Conservation (phyloP, 495 filamentous ascomycete genomes). For the Aspergillus sparsus region DNA sequence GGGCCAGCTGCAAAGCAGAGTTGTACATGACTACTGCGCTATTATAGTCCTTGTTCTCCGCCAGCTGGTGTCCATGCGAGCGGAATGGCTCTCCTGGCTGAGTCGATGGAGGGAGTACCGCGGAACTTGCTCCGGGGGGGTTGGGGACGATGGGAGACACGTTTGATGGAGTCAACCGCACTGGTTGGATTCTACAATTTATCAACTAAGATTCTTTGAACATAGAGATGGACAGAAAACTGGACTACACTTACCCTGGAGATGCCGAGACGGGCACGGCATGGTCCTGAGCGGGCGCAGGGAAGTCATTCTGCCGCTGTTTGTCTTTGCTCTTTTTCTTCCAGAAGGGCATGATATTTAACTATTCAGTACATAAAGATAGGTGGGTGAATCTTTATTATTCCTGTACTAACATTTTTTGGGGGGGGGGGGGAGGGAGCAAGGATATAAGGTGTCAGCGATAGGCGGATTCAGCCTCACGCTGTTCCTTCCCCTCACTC, state of each 20-base stretch:
- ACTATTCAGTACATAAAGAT: no score
- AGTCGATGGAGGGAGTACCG: no score
- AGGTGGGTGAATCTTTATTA: no score
- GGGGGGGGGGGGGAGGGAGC: no score
- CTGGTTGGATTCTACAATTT: no score
- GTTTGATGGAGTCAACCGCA: not conserved
- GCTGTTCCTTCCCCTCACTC: no score
- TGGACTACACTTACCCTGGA: not conserved
- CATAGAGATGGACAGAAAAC: no score
- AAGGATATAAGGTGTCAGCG: no score
- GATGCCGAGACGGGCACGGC: not conserved
- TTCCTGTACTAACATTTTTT: no score
- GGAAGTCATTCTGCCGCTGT: not conserved
- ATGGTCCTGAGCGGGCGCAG: not conserved
- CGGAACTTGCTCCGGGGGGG: not conserved
- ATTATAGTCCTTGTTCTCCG: not conserved
- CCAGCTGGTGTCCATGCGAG: not conserved
- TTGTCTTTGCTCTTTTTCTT: conserved; percentile 2
- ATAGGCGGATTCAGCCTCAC: no score
- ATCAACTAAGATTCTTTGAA: no score
- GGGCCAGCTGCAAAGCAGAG: not conserved
- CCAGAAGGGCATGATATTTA: not conserved
- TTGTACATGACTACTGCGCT: conserved; percentile 2
- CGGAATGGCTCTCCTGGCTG: not conserved
- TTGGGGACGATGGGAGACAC: not conserved